Percentiles rank a stretch among this genome's conserved stretches.
These are phyloP conservation scores for Emericellopsis terricola DNA, from an alignment of 495 filamentous ascomycete genomes.

Conservation along the genomic window DNA sequence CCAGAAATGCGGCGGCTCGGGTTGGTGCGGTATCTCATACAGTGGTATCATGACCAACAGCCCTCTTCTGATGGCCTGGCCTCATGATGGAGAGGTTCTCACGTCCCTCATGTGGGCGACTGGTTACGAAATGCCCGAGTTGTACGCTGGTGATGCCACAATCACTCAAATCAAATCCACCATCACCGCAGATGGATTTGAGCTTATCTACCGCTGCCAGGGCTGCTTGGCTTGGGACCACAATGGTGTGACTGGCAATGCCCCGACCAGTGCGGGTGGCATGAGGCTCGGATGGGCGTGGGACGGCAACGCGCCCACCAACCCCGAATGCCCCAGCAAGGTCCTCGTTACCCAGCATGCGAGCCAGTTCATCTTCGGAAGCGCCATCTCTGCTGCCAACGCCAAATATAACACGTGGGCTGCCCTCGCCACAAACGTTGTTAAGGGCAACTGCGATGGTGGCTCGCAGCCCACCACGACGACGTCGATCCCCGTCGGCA, in stretches of 20 bases:
- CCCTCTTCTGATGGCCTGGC: conserved; percentile 39
- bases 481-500: not conserved
- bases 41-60: conserved; percentile 39
- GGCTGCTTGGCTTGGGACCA: conserved; percentile 41
- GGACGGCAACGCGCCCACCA: conserved; percentile 12
- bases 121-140: conserved; percentile 35
- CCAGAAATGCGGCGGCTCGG: conserved; percentile 9
- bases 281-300: conserved; percentile 30
- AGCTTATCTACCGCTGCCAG: conserved; percentile 43
- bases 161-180: conserved; percentile 37
- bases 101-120: conserved; percentile 38
- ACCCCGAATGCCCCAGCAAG: conserved; percentile 13
- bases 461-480: conserved; percentile 3
- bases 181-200: conserved; percentile 33
- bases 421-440: conserved; percentile 12
- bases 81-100: conserved; percentile 26
- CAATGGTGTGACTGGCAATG: conserved; percentile 21
- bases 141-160: conserved; percentile 41
- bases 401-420: conserved; percentile 25
- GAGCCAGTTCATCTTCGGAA: conserved; percentile 19
- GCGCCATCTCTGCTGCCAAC: conserved; percentile 15
- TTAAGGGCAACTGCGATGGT: conserved; percentile 13
- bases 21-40: conserved; percentile 40
- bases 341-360: conserved; percentile 22
- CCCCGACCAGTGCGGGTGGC: conserved; percentile 14